Conservation (phyloP, 2,329 filamentous ascomycete genomes). For the Sporothrix humicola region DNA sequence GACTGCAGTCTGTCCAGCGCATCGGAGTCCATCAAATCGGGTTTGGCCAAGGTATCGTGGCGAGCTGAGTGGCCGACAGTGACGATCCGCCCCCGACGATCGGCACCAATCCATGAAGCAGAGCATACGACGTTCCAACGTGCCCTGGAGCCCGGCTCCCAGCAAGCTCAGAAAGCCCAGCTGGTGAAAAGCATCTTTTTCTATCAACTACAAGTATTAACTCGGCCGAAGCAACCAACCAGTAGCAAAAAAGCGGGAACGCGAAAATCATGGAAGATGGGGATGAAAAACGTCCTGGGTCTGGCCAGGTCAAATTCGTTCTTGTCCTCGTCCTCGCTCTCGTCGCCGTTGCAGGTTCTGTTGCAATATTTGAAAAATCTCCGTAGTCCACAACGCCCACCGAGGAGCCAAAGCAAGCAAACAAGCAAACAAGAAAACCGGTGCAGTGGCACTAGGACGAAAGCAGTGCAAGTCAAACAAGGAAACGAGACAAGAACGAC, state of each 20-base stretch:
- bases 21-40: not conserved
- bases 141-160: not conserved
- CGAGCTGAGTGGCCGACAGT: conserved; percentile 1
- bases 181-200: too few relatives aligned
- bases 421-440: conserved; percentile 11
- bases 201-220: too few relatives aligned
- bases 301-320: not conserved
- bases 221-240: not conserved
- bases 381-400: not conserved
- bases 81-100: not conserved
- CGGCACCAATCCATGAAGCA: conserved; percentile 9
- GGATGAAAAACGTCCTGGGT: not conserved
- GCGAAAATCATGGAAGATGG: not conserved
- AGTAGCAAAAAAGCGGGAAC: not conserved
- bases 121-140: conserved; percentile 25
- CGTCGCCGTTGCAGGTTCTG: not conserved
- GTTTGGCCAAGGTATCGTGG: not conserved
- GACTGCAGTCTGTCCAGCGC: not conserved
- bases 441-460: not conserved
- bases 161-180: not conserved
- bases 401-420: not conserved
- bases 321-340: too few relatives aligned
- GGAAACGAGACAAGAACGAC: not conserved
- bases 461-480: conserved; percentile 12
- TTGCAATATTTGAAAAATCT: conserved; percentile 10